These are phyloP conservation scores for Bassia scoparia DNA, from an alignment of 148 eudicot species.

Conservation along the genomic window DNA sequence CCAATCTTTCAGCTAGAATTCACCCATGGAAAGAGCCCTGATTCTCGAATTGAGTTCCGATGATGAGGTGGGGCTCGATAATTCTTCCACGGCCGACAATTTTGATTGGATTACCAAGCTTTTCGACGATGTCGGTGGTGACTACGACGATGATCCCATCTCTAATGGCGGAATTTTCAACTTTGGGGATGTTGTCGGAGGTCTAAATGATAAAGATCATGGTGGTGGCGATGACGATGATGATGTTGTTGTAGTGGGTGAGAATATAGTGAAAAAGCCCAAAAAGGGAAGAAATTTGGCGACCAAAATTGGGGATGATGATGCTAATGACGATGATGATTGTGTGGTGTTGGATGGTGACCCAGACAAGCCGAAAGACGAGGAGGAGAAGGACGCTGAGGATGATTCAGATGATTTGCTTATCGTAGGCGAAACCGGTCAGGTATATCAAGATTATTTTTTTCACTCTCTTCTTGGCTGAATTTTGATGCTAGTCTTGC, in stretches of 20 bases:
- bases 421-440: conserved; percentile 62
- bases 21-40: conserved; percentile 19
- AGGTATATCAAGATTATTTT: conserved; percentile 38
- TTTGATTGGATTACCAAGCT: conserved; percentile 47
- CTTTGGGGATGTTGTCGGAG: neutral
- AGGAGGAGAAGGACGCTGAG: conserved; percentile 23
- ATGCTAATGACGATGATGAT: conserved; percentile 50
- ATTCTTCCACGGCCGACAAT: conserved; percentile 32
- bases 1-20: neutral
- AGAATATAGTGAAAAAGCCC: conserved; percentile 29
- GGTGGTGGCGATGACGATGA: conserved; percentile 33
- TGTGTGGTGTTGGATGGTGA: conserved; percentile 62
- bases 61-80: conserved; percentile 51
- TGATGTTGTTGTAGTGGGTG: conserved; percentile 55
- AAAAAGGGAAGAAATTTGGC: conserved; percentile 22
- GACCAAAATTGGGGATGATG: neutral
- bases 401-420: conserved; percentile 56
- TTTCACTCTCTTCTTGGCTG: neutral
- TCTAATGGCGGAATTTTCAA: neutral
- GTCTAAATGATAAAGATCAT: neutral
- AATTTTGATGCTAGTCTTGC: neutral
- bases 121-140: conserved; percentile 18
- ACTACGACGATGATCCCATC: neutral
- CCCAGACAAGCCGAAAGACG: conserved; percentile 41
- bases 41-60: conserved; percentile 64